A percentile compares a stretch with the other conserved stretches of the same genome.
These are phyloP conservation scores for Phlebiopsis flavidoalba DNA, from an alignment of 768 basidiomycete species.

Conservation along the genomic window DNA sequence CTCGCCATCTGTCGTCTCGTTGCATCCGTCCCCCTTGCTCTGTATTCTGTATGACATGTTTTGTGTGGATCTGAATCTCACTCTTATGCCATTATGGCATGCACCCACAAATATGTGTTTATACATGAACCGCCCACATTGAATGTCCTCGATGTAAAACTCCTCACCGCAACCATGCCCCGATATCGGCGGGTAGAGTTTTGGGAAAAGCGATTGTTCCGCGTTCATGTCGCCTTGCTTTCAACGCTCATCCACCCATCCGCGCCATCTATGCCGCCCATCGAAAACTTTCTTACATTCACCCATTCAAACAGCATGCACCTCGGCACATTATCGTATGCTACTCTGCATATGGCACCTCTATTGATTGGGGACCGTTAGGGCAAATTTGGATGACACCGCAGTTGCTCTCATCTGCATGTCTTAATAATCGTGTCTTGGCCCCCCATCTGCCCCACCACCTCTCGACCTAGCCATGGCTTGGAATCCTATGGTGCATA, in stretches of 20 bases:
- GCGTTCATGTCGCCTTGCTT: neutral
- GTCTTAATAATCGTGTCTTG: neutral
- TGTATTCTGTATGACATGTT: slow-evolving; percentile 13
- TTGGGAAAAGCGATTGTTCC: neutral
- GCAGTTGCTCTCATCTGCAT: neutral
- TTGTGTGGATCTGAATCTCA: slow-evolving; percentile 5
- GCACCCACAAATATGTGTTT: neutral
- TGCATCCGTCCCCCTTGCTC: slow-evolving; percentile 6
- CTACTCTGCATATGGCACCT: neutral
- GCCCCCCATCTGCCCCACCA: neutral
- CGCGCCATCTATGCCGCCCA: neutral
- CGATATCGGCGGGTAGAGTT: neutral
- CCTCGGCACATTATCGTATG: neutral
- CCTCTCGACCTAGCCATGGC: slow-evolving; percentile 7
- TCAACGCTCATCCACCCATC: neutral
- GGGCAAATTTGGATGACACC: neutral
- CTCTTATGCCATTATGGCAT: neutral
- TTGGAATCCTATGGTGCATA: slow-evolving; percentile 53
- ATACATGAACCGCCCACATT: neutral
- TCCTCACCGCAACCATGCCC: neutral
- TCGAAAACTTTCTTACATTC: neutral
- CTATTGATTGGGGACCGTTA: neutral
- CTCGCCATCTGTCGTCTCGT: slow-evolving; percentile 13
- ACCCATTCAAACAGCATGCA: neutral
- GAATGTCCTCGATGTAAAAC: neutral